Evolutionary conservation across 169 alveolate species (phyloP).

Genomic region (Plasmodium inui): DNA sequence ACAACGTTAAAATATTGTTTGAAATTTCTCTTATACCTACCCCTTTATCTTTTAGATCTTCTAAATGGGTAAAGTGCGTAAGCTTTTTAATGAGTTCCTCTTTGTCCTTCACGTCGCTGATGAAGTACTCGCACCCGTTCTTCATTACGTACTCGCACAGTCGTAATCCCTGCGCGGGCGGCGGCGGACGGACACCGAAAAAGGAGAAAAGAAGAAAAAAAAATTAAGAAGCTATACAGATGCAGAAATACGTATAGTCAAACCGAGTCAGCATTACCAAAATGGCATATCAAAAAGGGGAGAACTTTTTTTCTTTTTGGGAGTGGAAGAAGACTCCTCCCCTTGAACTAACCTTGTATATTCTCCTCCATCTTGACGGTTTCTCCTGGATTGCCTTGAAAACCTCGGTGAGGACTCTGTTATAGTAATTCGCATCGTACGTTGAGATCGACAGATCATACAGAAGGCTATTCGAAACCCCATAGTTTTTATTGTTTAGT

Average conservation of each 20-base stretch:
- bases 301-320: not conserved
- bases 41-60: conserved; percentile 63
- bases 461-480: conserved; percentile 65
- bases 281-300: not conserved
- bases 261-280: not conserved
- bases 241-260: not conserved
- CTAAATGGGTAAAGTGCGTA: conserved; percentile 57
- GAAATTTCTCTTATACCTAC: conserved; percentile 68
- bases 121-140: conserved; percentile 70
- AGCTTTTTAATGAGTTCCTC: conserved; percentile 60
- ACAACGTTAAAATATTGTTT: conserved; percentile 37
- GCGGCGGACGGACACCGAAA: not conserved
- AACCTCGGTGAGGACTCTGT: conserved; percentile 42
- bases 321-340: not conserved
- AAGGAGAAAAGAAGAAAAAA: not conserved
- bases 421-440: conserved; percentile 55
- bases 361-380: conserved; percentile 69
- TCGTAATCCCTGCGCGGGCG: conserved; percentile 21
- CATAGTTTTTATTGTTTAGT: conserved; percentile 60
- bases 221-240: not conserved
- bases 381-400: conserved; percentile 73
- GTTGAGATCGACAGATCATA: conserved; percentile 68
- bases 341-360: conserved; percentile 28
- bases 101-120: conserved; percentile 65
- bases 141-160: conserved; percentile 70